Evolutionary conservation across 768 basidiomycete species (phyloP).

Genomic region (Imleria badia): DNA sequence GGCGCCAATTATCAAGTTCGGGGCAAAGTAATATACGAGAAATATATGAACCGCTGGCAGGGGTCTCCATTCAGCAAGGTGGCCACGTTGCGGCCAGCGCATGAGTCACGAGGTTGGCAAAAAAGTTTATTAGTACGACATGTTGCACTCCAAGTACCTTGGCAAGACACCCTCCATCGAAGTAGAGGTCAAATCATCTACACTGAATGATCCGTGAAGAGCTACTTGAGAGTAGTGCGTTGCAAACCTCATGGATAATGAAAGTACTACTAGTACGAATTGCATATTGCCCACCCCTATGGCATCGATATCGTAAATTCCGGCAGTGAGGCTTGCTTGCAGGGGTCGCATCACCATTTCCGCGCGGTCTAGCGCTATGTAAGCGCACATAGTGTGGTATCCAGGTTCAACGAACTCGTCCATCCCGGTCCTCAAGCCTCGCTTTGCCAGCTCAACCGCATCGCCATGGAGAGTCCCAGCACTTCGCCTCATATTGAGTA

Average conservation of each 20-base stretch:
- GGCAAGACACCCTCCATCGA: not conserved
- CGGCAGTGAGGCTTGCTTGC: not conserved
- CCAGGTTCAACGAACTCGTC: not conserved
- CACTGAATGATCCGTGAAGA: not conserved
- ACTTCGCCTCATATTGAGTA: not conserved
- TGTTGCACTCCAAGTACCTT: too few relatives aligned
- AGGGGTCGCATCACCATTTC: not conserved
- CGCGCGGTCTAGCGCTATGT: constrained; percentile 4
- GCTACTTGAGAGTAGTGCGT: not conserved
- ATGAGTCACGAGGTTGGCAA: too few relatives aligned
- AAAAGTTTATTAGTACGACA: too few relatives aligned
- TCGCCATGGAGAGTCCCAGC: not conserved
- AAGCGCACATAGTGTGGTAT: not conserved
- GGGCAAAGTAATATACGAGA: constrained; percentile 96
- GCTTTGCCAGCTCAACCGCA: too few relatives aligned
- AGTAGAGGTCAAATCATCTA: not conserved
- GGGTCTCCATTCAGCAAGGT: too few relatives aligned
- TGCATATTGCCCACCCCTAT: constrained; percentile 1
- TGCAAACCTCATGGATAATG: constrained; percentile 10
- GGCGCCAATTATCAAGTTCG: constrained; percentile 89
- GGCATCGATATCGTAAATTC: not conserved
- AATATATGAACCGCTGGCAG: too few relatives aligned
- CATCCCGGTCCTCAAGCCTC: too few relatives aligned
- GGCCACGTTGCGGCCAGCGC: too few relatives aligned
- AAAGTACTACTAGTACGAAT: too few relatives aligned